Evolutionary conservation across 495 filamentous ascomycete species (phyloP).

Genomic region (Penicillium desertorum): DNA sequence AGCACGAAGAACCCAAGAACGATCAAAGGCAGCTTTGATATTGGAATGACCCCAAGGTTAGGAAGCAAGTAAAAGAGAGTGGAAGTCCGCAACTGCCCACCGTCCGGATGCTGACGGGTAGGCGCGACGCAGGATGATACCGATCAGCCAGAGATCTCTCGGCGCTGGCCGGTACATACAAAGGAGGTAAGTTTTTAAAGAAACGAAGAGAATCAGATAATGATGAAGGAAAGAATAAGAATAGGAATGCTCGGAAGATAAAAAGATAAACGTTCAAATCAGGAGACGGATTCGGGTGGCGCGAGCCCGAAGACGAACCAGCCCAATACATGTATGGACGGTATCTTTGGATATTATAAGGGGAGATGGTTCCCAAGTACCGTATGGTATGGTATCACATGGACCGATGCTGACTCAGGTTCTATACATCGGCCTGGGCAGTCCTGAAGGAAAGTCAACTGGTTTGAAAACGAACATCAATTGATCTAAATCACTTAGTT

Average conservation of each 20-base stretch:
- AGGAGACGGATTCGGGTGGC: slow-evolving; percentile 23
- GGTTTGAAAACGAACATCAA: neutral
- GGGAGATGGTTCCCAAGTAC: no score
- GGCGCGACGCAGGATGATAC: slow-evolving; percentile 11
- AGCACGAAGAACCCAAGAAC: neutral
- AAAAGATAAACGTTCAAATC: slow-evolving; percentile 20
- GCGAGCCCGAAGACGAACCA: slow-evolving; percentile 13
- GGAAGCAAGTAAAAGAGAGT: slow-evolving; percentile 11
- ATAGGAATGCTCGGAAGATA: neutral
- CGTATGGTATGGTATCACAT: slow-evolving; percentile 2
- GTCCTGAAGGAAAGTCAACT: neutral
- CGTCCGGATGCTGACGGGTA: slow-evolving; percentile 19
- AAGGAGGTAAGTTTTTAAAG: neutral
- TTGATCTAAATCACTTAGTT: neutral
- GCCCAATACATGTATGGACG: neutral
- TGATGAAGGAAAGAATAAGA: slow-evolving; percentile 13
- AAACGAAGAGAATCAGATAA: slow-evolving; percentile 11
- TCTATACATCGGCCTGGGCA: neutral
- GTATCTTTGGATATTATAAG: neutral
- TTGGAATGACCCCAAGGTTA: neutral
- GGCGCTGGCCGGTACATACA: neutral
- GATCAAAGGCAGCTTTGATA: slow-evolving; percentile 4
- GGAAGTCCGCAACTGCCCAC: slow-evolving; percentile 10
- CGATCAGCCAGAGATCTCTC: neutral
- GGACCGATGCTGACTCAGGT: slow-evolving; percentile 7